These are phyloP conservation scores for Amauroascus niger DNA, from an alignment of 2,329 filamentous ascomycete genomes.

Conservation along the genomic window DNA sequence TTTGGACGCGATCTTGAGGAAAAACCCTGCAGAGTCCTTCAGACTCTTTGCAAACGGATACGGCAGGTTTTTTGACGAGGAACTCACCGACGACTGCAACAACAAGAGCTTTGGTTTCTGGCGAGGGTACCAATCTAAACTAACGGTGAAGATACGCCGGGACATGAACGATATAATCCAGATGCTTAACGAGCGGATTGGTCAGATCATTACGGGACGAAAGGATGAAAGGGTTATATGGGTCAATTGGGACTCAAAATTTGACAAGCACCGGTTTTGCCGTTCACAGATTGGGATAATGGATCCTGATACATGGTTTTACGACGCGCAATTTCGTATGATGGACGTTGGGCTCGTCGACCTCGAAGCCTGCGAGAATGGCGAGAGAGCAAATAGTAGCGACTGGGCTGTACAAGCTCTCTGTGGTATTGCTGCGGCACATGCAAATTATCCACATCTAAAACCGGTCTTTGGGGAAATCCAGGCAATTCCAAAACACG, in stretches of 20 bases:
- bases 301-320: constrained; percentile 23
- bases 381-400: background rate
- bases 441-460: constrained; percentile 9
- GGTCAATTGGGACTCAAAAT: constrained; percentile 22
- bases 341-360: constrained; percentile 10
- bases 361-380: constrained; percentile 5
- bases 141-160: constrained; percentile 20
- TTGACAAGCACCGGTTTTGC: constrained; percentile 24
- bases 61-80: constrained; percentile 21
- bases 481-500: background rate
- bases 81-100: constrained; percentile 17
- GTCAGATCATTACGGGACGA: constrained; percentile 18
- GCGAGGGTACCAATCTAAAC: constrained; percentile 11
- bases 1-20: constrained; percentile 19
- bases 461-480: background rate
- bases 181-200: constrained; percentile 22
- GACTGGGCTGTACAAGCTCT: constrained; percentile 13
- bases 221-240: constrained; percentile 18
- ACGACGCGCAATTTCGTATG: constrained; percentile 18
- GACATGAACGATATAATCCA: constrained; percentile 20
- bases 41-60: constrained; percentile 19
- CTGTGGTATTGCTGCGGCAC: constrained; percentile 13
- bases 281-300: constrained; percentile 17
- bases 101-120: constrained; percentile 14
- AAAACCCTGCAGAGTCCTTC: constrained; percentile 22